These are phyloP conservation scores for Conringia planisiliqua DNA, from an alignment of 345 rosid species.

Conservation along the genomic window DNA sequence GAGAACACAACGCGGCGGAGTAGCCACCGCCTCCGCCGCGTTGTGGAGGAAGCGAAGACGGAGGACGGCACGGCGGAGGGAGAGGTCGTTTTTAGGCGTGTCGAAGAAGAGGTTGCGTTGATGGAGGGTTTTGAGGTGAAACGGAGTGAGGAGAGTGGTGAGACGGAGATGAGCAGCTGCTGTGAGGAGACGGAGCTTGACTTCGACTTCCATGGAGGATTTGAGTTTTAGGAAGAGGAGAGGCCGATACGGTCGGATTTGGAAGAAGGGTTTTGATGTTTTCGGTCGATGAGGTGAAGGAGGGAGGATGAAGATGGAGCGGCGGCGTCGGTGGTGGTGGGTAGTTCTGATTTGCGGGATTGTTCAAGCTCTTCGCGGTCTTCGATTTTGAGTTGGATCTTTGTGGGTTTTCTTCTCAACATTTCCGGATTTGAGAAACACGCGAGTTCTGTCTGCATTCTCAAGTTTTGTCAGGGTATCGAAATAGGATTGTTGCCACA, in stretches of 20 bases:
- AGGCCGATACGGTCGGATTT: constrained; percentile 73
- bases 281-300: constrained; percentile 55
- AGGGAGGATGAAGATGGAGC: constrained; percentile 45
- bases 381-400: constrained; percentile 76
- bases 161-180: constrained; percentile 45
- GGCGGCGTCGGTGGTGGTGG: constrained; percentile 5
- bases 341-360: constrained; percentile 47
- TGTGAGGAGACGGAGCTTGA: constrained; percentile 62
- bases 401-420: constrained; percentile 83
- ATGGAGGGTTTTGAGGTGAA: constrained; percentile 52
- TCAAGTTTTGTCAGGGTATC: neutral
- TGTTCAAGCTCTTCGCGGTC: constrained; percentile 87
- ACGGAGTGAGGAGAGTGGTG: constrained; percentile 49
- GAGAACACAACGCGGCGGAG: constrained; percentile 45
- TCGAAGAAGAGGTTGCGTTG: constrained; percentile 79
- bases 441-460: neutral
- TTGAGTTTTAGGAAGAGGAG: constrained; percentile 18
- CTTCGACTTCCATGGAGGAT: constrained; percentile 70
- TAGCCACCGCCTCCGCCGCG: neutral
- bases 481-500: neutral
- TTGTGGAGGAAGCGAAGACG: constrained; percentile 60
- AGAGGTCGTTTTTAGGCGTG: constrained; percentile 48
- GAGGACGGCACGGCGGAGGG: constrained; percentile 42
- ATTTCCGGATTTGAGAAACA: constrained; percentile 33
- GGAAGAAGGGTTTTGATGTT: constrained; percentile 46